These are phyloP conservation scores for Penicillium sp. DNA, from an alignment of 2,329 filamentous ascomycete genomes.

Conservation along the genomic window DNA sequence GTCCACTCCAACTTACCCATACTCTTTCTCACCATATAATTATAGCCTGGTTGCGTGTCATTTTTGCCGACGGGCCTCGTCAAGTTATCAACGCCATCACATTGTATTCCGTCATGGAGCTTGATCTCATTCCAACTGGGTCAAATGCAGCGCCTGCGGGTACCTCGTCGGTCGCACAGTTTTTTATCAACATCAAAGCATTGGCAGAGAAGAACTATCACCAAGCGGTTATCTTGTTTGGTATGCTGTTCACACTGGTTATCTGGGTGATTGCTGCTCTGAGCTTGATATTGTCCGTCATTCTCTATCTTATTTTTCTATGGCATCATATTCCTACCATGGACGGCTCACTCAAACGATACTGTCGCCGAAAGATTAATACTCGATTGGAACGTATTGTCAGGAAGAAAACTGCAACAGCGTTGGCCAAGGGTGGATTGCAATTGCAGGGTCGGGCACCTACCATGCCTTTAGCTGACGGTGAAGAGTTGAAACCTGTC, in stretches of 20 bases:
- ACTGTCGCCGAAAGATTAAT: slow-evolving; percentile 91
- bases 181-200: slow-evolving; percentile 75
- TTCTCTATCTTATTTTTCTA: slow-evolving; percentile 84
- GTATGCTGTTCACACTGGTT: slow-evolving; percentile 88
- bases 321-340: slow-evolving; percentile 84
- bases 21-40: not conserved
- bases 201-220: slow-evolving; percentile 70
- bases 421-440: slow-evolving; percentile 68
- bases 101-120: slow-evolving; percentile 75
- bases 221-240: slow-evolving; percentile 77
- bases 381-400: slow-evolving; percentile 80
- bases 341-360: slow-evolving; percentile 76
- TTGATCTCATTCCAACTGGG: slow-evolving; percentile 64
- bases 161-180: slow-evolving; percentile 64
- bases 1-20: not conserved
- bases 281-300: slow-evolving; percentile 64
- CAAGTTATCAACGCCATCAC: slow-evolving; percentile 89
- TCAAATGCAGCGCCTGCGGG: slow-evolving; percentile 52
- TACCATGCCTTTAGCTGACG: slow-evolving; percentile 32
- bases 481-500: slow-evolving; percentile 30
- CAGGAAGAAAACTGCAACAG: slow-evolving; percentile 80
- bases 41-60: slow-evolving; percentile 77
- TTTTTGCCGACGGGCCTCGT: slow-evolving; percentile 87
- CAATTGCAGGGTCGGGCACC: slow-evolving; percentile 52
- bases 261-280: slow-evolving; percentile 83